Percentiles rank a stretch among this genome's conserved stretches.
phyloP scores from a whole-genome alignment of 1,284 basidiomycete species.

The Bondarzewia mesenterica region DNA sequence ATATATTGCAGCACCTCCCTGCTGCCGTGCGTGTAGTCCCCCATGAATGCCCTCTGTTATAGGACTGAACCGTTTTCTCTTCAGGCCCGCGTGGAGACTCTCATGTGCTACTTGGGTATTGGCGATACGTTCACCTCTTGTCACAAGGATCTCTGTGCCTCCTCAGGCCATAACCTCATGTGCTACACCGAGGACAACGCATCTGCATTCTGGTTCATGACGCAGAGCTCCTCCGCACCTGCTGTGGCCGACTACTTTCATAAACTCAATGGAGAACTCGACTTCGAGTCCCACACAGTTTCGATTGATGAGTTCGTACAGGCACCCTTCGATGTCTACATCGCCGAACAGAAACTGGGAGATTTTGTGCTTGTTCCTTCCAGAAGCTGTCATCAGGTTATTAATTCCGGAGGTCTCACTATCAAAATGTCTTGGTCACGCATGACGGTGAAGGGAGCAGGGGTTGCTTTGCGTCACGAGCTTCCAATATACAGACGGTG shows the following conservation, averaged over 20 bases:
- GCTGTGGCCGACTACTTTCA: slow-evolving; percentile 52
- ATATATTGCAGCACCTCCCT: slow-evolving; percentile 49
- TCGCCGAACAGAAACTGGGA: slow-evolving; percentile 61
- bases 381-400: slow-evolving; percentile 58
- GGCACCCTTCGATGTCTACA: slow-evolving; percentile 59
- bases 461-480: slow-evolving; percentile 55
- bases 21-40: slow-evolving; percentile 28
- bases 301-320: slow-evolving; percentile 52
- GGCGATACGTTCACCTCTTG: slow-evolving; percentile 70
- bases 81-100: slow-evolving; percentile 50
- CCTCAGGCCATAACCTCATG: slow-evolving; percentile 77
- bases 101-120: slow-evolving; percentile 74
- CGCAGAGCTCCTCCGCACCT: slow-evolving; percentile 43
- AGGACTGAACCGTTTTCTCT: not conserved
- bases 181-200: slow-evolving; percentile 61
- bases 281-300: slow-evolving; percentile 60
- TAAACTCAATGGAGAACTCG: slow-evolving; percentile 49
- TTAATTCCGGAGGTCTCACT: slow-evolving; percentile 68
- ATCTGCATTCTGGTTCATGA: slow-evolving; percentile 80
- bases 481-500: slow-evolving; percentile 70
- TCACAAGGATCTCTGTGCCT: slow-evolving; percentile 75
- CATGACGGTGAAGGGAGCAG: slow-evolving; percentile 57
- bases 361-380: slow-evolving; percentile 76
- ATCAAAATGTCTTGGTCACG: slow-evolving; percentile 77
- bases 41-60: not conserved